These are phyloP conservation scores for Xenoacremonium recifei DNA, from an alignment of 2,329 filamentous ascomycete species.

Conservation along the genomic window DNA sequence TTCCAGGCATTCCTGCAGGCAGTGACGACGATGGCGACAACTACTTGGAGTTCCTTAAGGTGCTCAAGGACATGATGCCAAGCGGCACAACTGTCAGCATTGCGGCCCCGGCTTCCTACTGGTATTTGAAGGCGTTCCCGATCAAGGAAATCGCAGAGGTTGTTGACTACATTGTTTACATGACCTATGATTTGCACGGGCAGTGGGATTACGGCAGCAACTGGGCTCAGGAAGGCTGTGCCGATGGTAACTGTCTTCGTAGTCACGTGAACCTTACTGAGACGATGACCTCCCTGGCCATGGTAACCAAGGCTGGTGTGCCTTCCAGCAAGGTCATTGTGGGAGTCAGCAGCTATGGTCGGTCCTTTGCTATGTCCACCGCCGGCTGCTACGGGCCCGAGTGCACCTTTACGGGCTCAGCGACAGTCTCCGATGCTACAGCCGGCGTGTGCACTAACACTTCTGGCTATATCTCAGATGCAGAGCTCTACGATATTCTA, in stretches of 20 bases:
- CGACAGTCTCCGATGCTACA: slow-evolving; percentile 12
- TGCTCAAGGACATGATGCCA: slow-evolving; percentile 3
- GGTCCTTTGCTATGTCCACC: slow-evolving; percentile 27
- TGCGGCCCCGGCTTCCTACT: slow-evolving; percentile 11
- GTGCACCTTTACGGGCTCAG: slow-evolving; percentile 17
- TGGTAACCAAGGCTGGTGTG: slow-evolving; percentile 18
- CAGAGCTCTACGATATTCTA: slow-evolving; percentile 21
- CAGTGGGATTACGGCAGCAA: slow-evolving; percentile 29
- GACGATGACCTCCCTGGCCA: slow-evolving; percentile 29
- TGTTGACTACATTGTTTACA: slow-evolving; percentile 23
- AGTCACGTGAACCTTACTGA: slow-evolving; percentile 37
- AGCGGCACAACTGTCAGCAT: slow-evolving; percentile 13
- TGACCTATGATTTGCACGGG: slow-evolving; percentile 32
- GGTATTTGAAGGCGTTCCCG: slow-evolving; percentile 13
- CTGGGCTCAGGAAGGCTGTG: slow-evolving; percentile 17
- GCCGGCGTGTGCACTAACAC: slow-evolving; percentile 23
- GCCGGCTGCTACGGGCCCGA: slow-evolving; percentile 13
- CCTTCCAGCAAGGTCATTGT: slow-evolving; percentile 3
- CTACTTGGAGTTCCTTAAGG: slow-evolving; percentile 6
- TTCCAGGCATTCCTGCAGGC: slow-evolving; percentile 11
- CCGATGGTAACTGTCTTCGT: slow-evolving; percentile 31
- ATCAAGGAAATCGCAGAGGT: slow-evolving; percentile 6
- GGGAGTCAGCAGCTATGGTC: slow-evolving; percentile 15
- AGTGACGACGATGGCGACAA: slow-evolving; percentile 7
- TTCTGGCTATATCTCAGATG: slow-evolving; percentile 24